A percentile compares a stretch with the other conserved stretches of the same genome.
Conservation (phyloP, 139 green algal species). For the Limnomonas spitsbergensis region DNA sequence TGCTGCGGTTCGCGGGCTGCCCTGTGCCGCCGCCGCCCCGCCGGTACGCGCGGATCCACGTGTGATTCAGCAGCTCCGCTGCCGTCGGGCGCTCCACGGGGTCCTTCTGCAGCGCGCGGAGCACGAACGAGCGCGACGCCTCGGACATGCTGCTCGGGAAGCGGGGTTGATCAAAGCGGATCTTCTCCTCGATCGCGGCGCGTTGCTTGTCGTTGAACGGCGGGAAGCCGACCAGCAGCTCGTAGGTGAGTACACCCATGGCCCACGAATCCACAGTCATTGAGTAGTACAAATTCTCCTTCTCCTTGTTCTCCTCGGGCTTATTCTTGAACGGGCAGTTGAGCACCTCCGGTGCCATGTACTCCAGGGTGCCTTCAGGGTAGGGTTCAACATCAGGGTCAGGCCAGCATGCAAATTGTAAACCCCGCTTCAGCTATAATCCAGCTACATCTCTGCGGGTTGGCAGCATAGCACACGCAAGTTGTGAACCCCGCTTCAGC, state of each 20-base stretch:
- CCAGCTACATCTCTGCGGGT: too few relatives aligned
- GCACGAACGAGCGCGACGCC: slow-evolving; percentile 50
- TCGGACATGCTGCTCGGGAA: slow-evolving; percentile 45
- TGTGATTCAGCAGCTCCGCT: slow-evolving; percentile 32
- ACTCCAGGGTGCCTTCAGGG: slow-evolving; percentile 57
- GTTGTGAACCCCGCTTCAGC: too few relatives aligned
- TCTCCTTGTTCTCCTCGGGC: slow-evolving; percentile 68
- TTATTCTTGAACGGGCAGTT: slow-evolving; percentile 66
- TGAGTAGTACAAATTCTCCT: slow-evolving; percentile 48
- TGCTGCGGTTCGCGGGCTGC: too few relatives aligned
- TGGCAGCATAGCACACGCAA: too few relatives aligned
- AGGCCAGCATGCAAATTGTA: too few relatives aligned
- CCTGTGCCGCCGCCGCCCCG: neutral
- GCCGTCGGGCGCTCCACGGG: slow-evolving; percentile 41
- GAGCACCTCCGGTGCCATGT: slow-evolving; percentile 57
- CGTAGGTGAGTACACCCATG: slow-evolving; percentile 41
- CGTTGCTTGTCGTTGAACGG: slow-evolving; percentile 32
- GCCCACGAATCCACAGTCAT: slow-evolving; percentile 51
- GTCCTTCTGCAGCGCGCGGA: slow-evolving; percentile 53
- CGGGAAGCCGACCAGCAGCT: slow-evolving; percentile 36
- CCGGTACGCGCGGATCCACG: slow-evolving; percentile 10
- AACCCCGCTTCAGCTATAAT: too few relatives aligned
- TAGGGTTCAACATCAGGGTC: neutral
- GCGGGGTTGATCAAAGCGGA: slow-evolving; percentile 45
- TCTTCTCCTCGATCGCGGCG: slow-evolving; percentile 55